A percentile compares a stretch with the other conserved stretches of the same genome.
These are phyloP conservation scores for Durotheca rogersii DNA, from an alignment of 495 filamentous ascomycete species.

Conservation along the genomic window DNA sequence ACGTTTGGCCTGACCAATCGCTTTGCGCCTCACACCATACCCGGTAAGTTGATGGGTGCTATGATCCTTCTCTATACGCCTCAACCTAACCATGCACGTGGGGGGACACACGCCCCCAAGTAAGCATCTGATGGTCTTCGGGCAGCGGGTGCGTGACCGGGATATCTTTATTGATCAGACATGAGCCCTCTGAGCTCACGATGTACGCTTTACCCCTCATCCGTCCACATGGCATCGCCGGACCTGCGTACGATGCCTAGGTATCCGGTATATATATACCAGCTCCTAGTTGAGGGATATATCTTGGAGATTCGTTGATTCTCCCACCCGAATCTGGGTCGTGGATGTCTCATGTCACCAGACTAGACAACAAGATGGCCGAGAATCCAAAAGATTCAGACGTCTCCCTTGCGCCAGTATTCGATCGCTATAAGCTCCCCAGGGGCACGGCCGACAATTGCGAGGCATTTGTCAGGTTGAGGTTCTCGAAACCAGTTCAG, in stretches of 20 bases:
- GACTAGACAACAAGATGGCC: constrained; percentile 20
- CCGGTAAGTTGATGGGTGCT: constrained; percentile 1
- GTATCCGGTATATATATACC: background rate
- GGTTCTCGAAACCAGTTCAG: constrained; percentile 22
- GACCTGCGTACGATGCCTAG: background rate
- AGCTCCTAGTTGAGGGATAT: constrained; percentile 7
- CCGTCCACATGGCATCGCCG: constrained; percentile 22
- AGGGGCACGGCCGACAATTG: constrained; percentile 27
- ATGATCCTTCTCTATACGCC: constrained; percentile 17
- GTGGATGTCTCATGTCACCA: constrained; percentile 2
- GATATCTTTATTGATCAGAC: constrained; percentile 27
- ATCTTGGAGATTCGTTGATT: background rate
- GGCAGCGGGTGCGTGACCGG: constrained; percentile 17
- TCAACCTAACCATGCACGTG: constrained; percentile 19
- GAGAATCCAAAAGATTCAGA: constrained; percentile 25
- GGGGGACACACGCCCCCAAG: constrained; percentile 5
- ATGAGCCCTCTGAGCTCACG: background rate
- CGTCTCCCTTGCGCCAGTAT: constrained; percentile 24
- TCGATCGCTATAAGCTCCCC: constrained; percentile 30
- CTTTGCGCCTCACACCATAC: constrained; percentile 13
- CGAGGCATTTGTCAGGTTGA: constrained; percentile 25
- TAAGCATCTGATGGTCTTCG: too few species aligned
- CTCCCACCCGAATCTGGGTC: background rate
- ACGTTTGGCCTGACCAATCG: constrained; percentile 16
- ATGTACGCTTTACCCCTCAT: constrained; percentile 27